Base-by-base conservation (phyloP, 192 early-diverging fungal genomes). In the Coemansia sp. region DNA sequence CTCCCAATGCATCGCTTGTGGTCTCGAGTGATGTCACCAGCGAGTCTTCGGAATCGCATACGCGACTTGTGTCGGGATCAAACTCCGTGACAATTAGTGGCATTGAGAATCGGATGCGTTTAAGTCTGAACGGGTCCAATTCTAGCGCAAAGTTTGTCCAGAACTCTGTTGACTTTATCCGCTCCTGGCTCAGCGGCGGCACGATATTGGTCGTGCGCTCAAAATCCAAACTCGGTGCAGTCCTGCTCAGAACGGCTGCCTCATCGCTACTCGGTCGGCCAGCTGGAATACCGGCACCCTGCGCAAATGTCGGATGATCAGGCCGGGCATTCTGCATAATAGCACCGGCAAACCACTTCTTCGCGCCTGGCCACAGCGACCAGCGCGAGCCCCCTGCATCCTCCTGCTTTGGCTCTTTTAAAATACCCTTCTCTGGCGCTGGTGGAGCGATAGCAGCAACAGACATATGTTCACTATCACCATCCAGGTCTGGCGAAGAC, bases 1-100 rank as follows among this genome's bases (percentile, higher is more conserved):
- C 26, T 19, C 58, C 56, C 48, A 71, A 48, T 0, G 44, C 56
- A 16, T 24, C 47, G 19, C 27, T 48, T 14, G 62, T 60, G 3
- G 69, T 71, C 38, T 71, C 69, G 9, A 71, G 44, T 23, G 63
- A 58, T 44, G 69, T 71, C 23, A 28, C 49, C 21, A 59, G 62
- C 8, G 68, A 49, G 7, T 62, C 54, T 18, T 65, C 41, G 1
- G 72, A 50, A 34, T 67, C 67, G 25, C 63, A 82, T 14, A 69
- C 61, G 9, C 68, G 67, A 50, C 65, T 67, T 10, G 58, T 69
- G 5, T 77, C 71, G 4, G 74, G 71, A 56, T 71, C 71, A 54
- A 78, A 82, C 54, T 82, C 81, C 26, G 81, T 82, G 28, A 82
- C 72, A 49, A 76, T 82, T n/a, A 77, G 68, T n/a, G 81, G 81